phyloP scores from a whole-genome alignment of 345 rosid genomes.

The Salix brachista region DNA sequence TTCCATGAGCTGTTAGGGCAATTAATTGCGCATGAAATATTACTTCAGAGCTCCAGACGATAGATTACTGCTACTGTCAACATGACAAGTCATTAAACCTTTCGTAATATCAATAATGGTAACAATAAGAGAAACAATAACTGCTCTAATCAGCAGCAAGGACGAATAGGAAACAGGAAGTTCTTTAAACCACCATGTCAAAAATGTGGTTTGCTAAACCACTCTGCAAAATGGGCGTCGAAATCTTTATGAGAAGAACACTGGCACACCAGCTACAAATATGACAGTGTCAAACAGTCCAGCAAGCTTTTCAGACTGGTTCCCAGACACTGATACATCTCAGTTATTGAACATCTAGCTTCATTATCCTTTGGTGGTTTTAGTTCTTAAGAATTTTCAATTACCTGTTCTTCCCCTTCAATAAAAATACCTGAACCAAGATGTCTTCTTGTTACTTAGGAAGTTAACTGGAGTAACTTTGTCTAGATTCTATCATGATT shows the following conservation, averaged over 20 bases:
- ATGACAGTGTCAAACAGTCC: background rate
- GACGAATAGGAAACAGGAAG: too few relatives aligned
- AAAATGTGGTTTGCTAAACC: background rate
- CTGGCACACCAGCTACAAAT: background rate
- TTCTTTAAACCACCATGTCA: background rate
- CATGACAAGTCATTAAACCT: background rate
- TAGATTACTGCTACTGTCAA: background rate
- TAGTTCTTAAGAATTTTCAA: background rate
- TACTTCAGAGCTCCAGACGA: background rate
- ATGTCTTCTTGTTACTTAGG: background rate
- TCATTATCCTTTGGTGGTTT: background rate
- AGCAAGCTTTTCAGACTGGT: background rate
- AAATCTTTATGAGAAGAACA: background rate
- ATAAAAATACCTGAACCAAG: too few relatives aligned
- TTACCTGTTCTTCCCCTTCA: background rate
- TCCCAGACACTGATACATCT: background rate
- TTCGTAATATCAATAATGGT: too few relatives aligned
- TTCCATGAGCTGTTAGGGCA: background rate
- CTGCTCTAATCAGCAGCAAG: background rate
- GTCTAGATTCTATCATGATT: background rate
- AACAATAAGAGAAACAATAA: background rate
- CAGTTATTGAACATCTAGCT: background rate
- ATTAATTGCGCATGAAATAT: background rate
- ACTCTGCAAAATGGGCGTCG: background rate
- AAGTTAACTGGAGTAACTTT: too few relatives aligned